Percentiles rank a stretch among this genome's conserved stretches.
phyloP scores from a whole-genome alignment of 2,329 filamentous ascomycete species.

The Fusarium sp. region DNA sequence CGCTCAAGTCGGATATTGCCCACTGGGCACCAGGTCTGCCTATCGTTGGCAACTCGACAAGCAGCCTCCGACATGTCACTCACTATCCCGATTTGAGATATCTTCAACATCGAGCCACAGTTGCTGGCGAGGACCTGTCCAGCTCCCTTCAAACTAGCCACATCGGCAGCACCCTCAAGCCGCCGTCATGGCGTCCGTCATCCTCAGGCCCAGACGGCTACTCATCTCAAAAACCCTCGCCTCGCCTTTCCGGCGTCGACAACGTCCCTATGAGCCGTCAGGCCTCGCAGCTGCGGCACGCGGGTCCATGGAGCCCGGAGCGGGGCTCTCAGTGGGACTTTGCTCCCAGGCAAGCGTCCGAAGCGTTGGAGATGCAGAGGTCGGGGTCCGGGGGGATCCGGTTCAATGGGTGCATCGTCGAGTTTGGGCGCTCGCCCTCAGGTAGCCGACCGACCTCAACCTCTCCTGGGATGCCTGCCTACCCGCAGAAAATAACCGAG shows the following conservation, averaged over 20 bases:
- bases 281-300: conserved; percentile 23
- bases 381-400: conserved; percentile 41
- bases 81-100: not conserved
- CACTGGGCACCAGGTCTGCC: conserved; percentile 31
- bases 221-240: conserved; percentile 36
- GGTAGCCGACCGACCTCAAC: not conserved
- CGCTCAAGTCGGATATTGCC: conserved; percentile 22
- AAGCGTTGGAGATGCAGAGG: conserved; percentile 36
- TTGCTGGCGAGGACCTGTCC: conserved; percentile 21
- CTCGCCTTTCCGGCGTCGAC: conserved; percentile 20
- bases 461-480: not conserved
- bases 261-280: conserved; percentile 22
- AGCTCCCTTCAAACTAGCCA: conserved; percentile 31
- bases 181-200: conserved; percentile 21
- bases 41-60: conserved; percentile 28
- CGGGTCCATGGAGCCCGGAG: conserved; percentile 31
- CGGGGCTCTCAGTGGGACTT: conserved; percentile 14
- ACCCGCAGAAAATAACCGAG: conserved; percentile 32
- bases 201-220: conserved; percentile 27
- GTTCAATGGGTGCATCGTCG: conserved; percentile 37
- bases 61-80: conserved; percentile 12
- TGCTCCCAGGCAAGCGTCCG: conserved; percentile 3
- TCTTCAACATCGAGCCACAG: conserved; percentile 13
- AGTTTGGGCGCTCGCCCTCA: conserved; percentile 33
- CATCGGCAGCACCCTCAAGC: conserved; percentile 26